phyloP scores from a whole-genome alignment of 768 basidiomycete species.

The Fibroporia radiculosa region DNA sequence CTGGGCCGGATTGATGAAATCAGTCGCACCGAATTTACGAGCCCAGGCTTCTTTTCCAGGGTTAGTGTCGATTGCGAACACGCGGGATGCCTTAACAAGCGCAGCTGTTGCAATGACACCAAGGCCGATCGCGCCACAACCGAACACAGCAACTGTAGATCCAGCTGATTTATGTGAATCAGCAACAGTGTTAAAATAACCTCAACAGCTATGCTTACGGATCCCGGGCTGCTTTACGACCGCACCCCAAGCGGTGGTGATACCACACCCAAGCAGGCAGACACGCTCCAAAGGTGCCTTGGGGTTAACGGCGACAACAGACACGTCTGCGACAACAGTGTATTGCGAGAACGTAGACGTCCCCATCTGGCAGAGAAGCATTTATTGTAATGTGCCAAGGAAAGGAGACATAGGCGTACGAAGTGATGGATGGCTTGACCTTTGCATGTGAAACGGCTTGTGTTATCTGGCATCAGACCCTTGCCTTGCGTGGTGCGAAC shows the following conservation, averaged over 20 bases:
- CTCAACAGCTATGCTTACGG: slow-evolving; percentile 37
- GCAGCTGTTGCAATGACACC: slow-evolving; percentile 81
- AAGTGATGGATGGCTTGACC: slow-evolving; percentile 89
- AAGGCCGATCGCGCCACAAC: slow-evolving; percentile 93
- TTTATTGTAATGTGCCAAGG: background rate
- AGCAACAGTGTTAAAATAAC: background rate
- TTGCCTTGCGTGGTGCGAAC: slow-evolving; percentile 91
- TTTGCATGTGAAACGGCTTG: slow-evolving; percentile 81
- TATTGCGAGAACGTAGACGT: slow-evolving; percentile 99
- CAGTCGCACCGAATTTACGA: slow-evolving; percentile 87
- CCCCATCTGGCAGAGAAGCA: slow-evolving; percentile 66
- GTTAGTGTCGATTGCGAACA: slow-evolving; percentile 93
- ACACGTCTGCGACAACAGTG: slow-evolving; percentile 96
- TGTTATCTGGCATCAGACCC: slow-evolving; percentile 91
- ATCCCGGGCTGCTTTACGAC: slow-evolving; percentile 87
- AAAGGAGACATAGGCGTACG: slow-evolving; percentile 36
- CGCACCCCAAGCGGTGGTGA: slow-evolving; percentile 98
- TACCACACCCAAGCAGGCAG: slow-evolving; percentile 94
- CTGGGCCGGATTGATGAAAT: slow-evolving; percentile 79
- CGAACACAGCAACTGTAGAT: slow-evolving; percentile 90
- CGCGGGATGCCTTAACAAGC: slow-evolving; percentile 71
- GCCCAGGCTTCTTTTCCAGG: slow-evolving; percentile 83
- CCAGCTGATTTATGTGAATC: slow-evolving; percentile 41
- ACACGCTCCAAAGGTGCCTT: slow-evolving; percentile 90
- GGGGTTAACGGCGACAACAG: slow-evolving; percentile 84